These are phyloP conservation scores for Podospora sp. DNA, from an alignment of 495 filamentous ascomycete genomes.

Conservation along the genomic window DNA sequence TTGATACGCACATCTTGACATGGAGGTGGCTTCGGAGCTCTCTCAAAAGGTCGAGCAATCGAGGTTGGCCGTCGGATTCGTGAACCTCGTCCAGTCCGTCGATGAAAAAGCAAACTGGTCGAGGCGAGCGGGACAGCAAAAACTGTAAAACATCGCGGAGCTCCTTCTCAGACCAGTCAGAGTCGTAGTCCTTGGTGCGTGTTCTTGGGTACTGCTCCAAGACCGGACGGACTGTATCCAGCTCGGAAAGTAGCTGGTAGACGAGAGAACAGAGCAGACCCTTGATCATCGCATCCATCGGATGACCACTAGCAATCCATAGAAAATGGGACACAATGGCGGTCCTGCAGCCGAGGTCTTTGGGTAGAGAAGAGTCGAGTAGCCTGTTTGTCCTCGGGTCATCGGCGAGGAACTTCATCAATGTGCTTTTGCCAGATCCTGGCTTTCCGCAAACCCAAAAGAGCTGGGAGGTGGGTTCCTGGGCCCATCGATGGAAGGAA, in stretches of 20 bases:
- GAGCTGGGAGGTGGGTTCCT: background rate
- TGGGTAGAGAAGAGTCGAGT: background rate
- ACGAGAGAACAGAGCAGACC: slow-evolving; percentile 21
- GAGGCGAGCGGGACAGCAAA: background rate
- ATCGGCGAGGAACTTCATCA: slow-evolving; percentile 21
- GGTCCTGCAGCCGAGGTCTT: background rate
- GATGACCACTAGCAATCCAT: slow-evolving; percentile 19
- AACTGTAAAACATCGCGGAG: background rate
- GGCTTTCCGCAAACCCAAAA: slow-evolving; percentile 24
- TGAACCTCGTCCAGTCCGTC: slow-evolving; percentile 13
- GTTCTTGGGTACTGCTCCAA: background rate
- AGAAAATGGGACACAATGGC: slow-evolving; percentile 16
- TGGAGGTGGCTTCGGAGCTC: background rate
- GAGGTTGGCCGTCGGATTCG: slow-evolving; percentile 2
- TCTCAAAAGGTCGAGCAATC: background rate
- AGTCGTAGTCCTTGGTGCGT: background rate
- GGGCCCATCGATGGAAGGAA: slow-evolving; percentile 4
- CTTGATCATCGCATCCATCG: slow-evolving; percentile 18
- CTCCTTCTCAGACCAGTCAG: background rate
- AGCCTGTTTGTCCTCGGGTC: background rate
- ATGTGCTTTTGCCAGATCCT: slow-evolving; percentile 24
- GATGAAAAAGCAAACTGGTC: slow-evolving; percentile 7
- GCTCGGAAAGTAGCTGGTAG: slow-evolving; percentile 7
- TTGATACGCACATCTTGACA: slow-evolving; percentile 17
- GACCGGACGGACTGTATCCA: background rate